Base-by-base conservation (phyloP, 1,139 yeast genomes). In the Pichia sp. region DNA sequence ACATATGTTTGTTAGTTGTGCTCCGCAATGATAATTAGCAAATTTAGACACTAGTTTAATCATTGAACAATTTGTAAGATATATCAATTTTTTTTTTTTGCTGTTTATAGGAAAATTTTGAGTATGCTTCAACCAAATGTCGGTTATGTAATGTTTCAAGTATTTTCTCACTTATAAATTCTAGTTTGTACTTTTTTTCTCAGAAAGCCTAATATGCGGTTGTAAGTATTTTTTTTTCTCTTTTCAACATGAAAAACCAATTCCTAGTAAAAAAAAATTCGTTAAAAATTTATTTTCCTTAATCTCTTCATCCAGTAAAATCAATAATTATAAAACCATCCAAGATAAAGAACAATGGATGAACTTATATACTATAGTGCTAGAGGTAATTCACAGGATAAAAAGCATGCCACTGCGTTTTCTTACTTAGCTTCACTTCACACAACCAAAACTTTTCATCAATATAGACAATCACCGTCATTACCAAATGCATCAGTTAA, bases 341-440 rank as follows among this genome's bases (percentile, higher is more conserved):
- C 22, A 8, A 4, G 24, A 13, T 36, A 7, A 22, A 15, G 1
- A 3, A 23, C 15, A 9, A 79, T 81, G 86, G 86, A 81, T 54
- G 86, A 81, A 64, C 66, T 77, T 8, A 73, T 79, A 20, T 76
- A 76, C 52, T 81, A 79, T 60, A 69, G 77, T 40, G 73, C 80
- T 1, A 66, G 66, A 44, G 83, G 85, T 0, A 70, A 69, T 29
- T 67, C 73, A 2, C 66, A 67, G 2, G 85, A 78, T 56, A 69
- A 66, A 45, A 60, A 63, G 37, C 67, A 65, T 36, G 58, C 71
- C 29, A 75, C 76, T 39, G 72, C 81, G 7, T 68, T 75, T 51
- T 83, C 75, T 0, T 65, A 71, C 25, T 67, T 76, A 7, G 64
- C 74, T 2, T 76, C 84, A 1, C 60, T 77, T 7, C 82, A 79